phyloP scores from a whole-genome alignment of 805 yeast genomes.

The Saccharomycopsis fermentans region DNA sequence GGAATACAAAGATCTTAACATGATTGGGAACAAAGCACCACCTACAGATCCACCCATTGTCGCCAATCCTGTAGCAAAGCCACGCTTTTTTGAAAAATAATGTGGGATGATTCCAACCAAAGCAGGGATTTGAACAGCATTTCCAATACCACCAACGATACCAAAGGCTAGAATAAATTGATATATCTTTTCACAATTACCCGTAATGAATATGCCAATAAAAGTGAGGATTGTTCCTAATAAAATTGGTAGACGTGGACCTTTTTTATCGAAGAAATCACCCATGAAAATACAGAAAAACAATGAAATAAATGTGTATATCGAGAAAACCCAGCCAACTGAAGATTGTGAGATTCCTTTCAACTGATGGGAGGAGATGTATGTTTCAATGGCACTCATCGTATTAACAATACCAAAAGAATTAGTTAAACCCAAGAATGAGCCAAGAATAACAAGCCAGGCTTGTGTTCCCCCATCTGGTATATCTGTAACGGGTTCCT shows the following conservation, averaged over 20 bases:
- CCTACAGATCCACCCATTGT: constrained; percentile 45
- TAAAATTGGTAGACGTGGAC: constrained; percentile 30
- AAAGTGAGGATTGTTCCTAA: constrained; percentile 30
- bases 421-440: constrained; percentile 46
- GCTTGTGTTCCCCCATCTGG: constrained; percentile 59
- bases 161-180: constrained; percentile 48
- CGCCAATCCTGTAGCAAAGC: constrained; percentile 36
- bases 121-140: constrained; percentile 34
- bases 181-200: constrained; percentile 33
- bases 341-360: constrained; percentile 34
- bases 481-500: background rate
- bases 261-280: constrained; percentile 35
- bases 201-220: constrained; percentile 36
- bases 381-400: constrained; percentile 59
- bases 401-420: constrained; percentile 59
- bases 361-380: constrained; percentile 44
- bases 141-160: constrained; percentile 34
- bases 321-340: constrained; percentile 59
- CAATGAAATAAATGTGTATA: constrained; percentile 23
- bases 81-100: constrained; percentile 35
- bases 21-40: constrained; percentile 38
- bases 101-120: constrained; percentile 35
- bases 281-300: constrained; percentile 34
- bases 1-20: constrained; percentile 32
- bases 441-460: constrained; percentile 46